Conservation (phyloP, 1,139 yeast species). For the Geotrichum europaeum region DNA sequence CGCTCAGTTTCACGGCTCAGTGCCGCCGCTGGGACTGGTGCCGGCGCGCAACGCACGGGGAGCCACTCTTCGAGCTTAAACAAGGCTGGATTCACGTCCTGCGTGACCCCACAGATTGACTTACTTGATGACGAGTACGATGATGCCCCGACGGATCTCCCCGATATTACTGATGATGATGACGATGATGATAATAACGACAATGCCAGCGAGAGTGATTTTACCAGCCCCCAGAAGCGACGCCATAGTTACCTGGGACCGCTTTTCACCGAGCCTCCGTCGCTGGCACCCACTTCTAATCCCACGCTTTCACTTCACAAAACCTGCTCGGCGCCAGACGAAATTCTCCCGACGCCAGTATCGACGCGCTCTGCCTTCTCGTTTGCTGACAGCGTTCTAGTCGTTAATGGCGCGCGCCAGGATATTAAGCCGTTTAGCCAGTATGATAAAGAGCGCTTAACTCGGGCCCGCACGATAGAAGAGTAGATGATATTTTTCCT, state of each 20-base stretch:
- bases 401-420: neutral
- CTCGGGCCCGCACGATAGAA: neutral
- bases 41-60: neutral
- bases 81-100: neutral
- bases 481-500: too few relatives aligned
- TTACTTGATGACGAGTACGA: neutral
- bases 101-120: neutral
- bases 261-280: neutral
- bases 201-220: neutral
- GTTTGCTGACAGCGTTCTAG: neutral
- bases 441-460: neutral
- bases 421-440: neutral
- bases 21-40: neutral
- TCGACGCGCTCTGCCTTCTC: neutral
- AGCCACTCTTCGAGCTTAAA: neutral
- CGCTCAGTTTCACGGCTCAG: neutral
- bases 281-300: neutral
- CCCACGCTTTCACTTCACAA: neutral
- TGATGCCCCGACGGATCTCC: neutral
- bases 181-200: too few relatives aligned
- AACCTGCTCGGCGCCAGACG: neutral
- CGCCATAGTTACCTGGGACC: neutral
- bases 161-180: neutral
- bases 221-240: neutral
- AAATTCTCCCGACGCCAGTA: neutral